Evolutionary conservation across 768 basidiomycete species (phyloP).

Genomic region (Boletus tomentosulus): DNA sequence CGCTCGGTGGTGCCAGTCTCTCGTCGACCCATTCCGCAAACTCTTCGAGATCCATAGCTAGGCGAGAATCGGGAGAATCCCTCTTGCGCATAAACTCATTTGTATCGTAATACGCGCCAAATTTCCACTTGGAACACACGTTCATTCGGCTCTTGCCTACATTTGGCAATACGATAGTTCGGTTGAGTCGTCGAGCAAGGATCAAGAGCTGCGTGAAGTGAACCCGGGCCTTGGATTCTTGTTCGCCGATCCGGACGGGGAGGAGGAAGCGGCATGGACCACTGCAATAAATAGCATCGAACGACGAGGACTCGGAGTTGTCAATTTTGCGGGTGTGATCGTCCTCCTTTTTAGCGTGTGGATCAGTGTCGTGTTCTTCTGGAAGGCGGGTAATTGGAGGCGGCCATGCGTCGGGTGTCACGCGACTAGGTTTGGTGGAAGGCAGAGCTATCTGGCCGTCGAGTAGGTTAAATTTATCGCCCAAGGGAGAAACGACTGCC

Average conservation of each 20-base stretch:
- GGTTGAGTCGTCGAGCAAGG: constrained; percentile 47
- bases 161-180: constrained; percentile 59
- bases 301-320: neutral
- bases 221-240: constrained; percentile 53
- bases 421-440: neutral
- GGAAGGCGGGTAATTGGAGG: constrained; percentile 35
- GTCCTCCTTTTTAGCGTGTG: neutral
- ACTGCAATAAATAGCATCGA: constrained; percentile 23
- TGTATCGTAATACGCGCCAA: constrained; percentile 48
- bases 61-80: neutral
- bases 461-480: neutral
- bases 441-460: neutral
- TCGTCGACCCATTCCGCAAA: constrained; percentile 39
- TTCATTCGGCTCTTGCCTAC: constrained; percentile 54
- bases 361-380: constrained; percentile 13
- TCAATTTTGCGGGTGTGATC: neutral
- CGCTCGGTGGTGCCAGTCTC: constrained; percentile 22
- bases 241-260: constrained; percentile 48
- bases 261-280: constrained; percentile 44
- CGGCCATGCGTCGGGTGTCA: constrained; percentile 23
- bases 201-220: constrained; percentile 51
- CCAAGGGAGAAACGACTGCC: neutral
- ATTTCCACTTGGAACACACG: constrained; percentile 45
- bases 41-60: constrained; percentile 32
- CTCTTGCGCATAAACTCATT: constrained; percentile 9